phyloP scores from a whole-genome alignment of 768 basidiomycete genomes.

The Kwoniella mangroviensis region DNA sequence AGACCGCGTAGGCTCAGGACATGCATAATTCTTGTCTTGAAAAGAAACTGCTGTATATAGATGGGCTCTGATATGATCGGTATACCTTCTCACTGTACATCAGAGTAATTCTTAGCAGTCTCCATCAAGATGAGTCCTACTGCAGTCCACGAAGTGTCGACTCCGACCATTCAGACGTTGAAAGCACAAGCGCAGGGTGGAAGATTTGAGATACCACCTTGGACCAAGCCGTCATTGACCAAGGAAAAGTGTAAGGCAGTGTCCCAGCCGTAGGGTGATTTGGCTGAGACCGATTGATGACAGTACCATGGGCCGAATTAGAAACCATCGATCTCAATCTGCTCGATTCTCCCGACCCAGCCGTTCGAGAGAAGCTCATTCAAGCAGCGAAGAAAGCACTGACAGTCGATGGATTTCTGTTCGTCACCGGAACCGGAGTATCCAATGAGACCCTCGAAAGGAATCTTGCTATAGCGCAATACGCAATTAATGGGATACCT shows the following conservation, averaged over 20 bases:
- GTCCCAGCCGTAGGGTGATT: neutral
- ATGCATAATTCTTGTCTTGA: too few species aligned
- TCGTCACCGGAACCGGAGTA: slow-evolving; percentile 40
- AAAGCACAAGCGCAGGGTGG: slow-evolving; percentile 15
- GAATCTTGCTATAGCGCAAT: slow-evolving; percentile 42
- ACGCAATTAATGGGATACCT: slow-evolving; percentile 30
- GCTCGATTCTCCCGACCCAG: slow-evolving; percentile 29
- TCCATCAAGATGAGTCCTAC: slow-evolving; percentile 25
- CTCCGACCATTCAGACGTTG: slow-evolving; percentile 4
- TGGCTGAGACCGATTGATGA: neutral
- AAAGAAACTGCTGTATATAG: too few species aligned
- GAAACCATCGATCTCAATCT: slow-evolving; percentile 35
- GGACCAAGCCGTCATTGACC: slow-evolving; percentile 23
- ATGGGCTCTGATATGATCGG: too few species aligned
- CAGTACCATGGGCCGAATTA: slow-evolving; percentile 36
- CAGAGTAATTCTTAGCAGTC: neutral
- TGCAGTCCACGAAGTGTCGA: slow-evolving; percentile 10
- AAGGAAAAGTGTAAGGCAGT: slow-evolving; percentile 23
- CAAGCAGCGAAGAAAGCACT: slow-evolving; percentile 37
- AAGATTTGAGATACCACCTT: slow-evolving; percentile 11
- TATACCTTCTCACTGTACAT: neutral
- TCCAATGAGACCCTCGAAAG: slow-evolving; percentile 29
- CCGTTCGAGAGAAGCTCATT: slow-evolving; percentile 23
- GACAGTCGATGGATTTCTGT: slow-evolving; percentile 39
- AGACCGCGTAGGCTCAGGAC: too few species aligned